A percentile compares a stretch with the other conserved stretches of the same genome.
phyloP scores from a whole-genome alignment of 116 monocot species.

The Thalassia testudinum region DNA sequence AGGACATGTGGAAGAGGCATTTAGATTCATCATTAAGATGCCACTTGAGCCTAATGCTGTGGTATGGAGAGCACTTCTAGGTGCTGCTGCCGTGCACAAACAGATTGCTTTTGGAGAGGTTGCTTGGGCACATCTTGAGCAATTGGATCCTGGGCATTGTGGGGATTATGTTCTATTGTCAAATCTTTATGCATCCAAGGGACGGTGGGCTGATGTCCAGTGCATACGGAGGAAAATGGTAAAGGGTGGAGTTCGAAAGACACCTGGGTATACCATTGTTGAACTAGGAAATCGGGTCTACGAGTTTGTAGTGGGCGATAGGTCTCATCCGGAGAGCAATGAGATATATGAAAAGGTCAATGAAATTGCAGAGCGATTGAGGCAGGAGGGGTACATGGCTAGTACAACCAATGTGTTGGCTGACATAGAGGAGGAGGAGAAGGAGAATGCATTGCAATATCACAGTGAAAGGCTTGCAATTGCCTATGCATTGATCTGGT shows the following conservation, averaged over 20 bases:
- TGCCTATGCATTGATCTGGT: conserved; percentile 43
- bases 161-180: conserved; percentile 70
- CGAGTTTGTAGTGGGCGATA: conserved; percentile 57
- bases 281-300: conserved; percentile 38
- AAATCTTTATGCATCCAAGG: conserved; percentile 39
- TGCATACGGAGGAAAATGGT: conserved; percentile 36
- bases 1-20: conserved; percentile 44
- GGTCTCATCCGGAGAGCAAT: conserved; percentile 32
- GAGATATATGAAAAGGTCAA: conserved; percentile 36
- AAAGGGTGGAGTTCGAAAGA: conserved; percentile 42
- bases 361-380: conserved; percentile 36
- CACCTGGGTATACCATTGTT: conserved; percentile 46
- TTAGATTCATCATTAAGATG: conserved; percentile 34
- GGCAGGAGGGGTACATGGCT: conserved; percentile 29
- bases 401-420: conserved; percentile 32
- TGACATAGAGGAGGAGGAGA: conserved; percentile 68
- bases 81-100: conserved; percentile 54
- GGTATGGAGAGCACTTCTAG: conserved; percentile 61
- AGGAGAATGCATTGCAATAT: conserved; percentile 46
- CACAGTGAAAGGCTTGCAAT: conserved; percentile 71
- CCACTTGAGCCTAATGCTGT: conserved; percentile 44
- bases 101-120: conserved; percentile 20
- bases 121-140: conserved; percentile 33
- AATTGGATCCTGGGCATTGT: conserved; percentile 52
- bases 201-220: conserved; percentile 42